These are phyloP conservation scores for Pythium grandisporangium DNA, from an alignment of 352 stramenopile species.

Conservation along the genomic window DNA sequence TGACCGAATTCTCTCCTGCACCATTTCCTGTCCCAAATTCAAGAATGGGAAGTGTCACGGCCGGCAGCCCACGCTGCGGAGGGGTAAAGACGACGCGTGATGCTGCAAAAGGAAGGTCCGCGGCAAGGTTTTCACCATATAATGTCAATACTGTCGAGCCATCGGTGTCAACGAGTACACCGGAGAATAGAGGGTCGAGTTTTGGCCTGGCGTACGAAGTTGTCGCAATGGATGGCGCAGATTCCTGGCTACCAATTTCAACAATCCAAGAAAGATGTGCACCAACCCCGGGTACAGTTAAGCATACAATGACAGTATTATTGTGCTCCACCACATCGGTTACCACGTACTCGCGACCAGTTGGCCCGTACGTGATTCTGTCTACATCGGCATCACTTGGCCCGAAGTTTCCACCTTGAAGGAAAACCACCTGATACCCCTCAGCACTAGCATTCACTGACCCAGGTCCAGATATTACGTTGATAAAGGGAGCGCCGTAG, in stretches of 20 bases:
- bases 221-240: conserved; percentile 15
- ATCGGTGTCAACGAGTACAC: conserved; percentile 18
- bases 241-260: conserved; percentile 42
- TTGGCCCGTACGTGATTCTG: conserved; percentile 44
- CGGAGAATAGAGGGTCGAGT: conserved; percentile 9
- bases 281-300: conserved; percentile 35
- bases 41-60: conserved; percentile 26
- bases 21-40: conserved; percentile 18
- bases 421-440: conserved; percentile 27
- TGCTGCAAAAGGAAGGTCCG: conserved; percentile 23
- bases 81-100: conserved; percentile 34
- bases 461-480: conserved; percentile 22
- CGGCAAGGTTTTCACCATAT: conserved; percentile 40
- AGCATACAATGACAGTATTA: conserved; percentile 44
- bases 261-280: conserved; percentile 44
- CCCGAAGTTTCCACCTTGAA: conserved; percentile 54
- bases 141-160: conserved; percentile 36
- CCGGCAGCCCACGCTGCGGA: conserved; percentile 18
- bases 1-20: conserved; percentile 19
- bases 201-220: conserved; percentile 43
- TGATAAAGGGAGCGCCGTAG: conserved; percentile 41
- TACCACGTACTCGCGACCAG: conserved; percentile 39
- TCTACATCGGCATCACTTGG: conserved; percentile 27
- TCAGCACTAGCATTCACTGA: conserved; percentile 16
- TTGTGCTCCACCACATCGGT: conserved; percentile 31